Percentiles rank a stretch among this genome's conserved stretches.
Evolutionary conservation across 805 yeast genomes (phyloP).

Genomic region (Teunomyces pallodes): DNA sequence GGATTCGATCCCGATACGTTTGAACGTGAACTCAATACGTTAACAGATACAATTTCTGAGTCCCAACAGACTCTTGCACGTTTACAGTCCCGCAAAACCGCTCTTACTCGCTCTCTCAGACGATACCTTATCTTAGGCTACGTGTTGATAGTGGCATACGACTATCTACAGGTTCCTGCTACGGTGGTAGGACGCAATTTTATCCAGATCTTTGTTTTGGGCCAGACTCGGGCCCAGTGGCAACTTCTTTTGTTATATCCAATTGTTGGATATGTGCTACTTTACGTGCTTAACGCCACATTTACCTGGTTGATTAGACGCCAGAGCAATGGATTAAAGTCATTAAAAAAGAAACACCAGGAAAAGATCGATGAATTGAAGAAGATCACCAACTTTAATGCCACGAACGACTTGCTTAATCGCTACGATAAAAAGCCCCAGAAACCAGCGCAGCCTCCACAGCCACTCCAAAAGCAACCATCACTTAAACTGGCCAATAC

Average conservation of each 20-base stretch:
- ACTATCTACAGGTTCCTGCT: slow-evolving; percentile 19
- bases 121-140: slow-evolving; percentile 20
- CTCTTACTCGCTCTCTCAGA: slow-evolving; percentile 15
- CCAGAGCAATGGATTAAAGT: slow-evolving; percentile 17
- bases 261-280: slow-evolving; percentile 14
- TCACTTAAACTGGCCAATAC: neutral
- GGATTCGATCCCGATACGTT: slow-evolving; percentile 40
- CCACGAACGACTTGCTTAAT: slow-evolving; percentile 69
- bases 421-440: slow-evolving; percentile 40
- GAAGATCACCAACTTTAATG: slow-evolving; percentile 67
- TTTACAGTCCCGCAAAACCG: slow-evolving; percentile 13
- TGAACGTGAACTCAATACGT: slow-evolving; percentile 40
- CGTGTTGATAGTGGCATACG: slow-evolving; percentile 18
- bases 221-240: slow-evolving; percentile 21
- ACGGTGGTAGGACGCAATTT: slow-evolving; percentile 14
- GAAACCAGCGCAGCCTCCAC: neutral
- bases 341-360: slow-evolving; percentile 45
- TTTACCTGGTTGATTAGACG: slow-evolving; percentile 20
- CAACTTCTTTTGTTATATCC: slow-evolving; percentile 21
- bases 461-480: neutral
- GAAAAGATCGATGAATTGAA: slow-evolving; percentile 65
- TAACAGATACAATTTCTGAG: slow-evolving; percentile 34
- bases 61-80: slow-evolving; percentile 21
- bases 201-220: slow-evolving; percentile 21
- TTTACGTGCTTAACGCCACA: slow-evolving; percentile 14